Conservation (phyloP, 1,284 basidiomycete species). For the Cutaneotrichosporon cyanovorans region DNA sequence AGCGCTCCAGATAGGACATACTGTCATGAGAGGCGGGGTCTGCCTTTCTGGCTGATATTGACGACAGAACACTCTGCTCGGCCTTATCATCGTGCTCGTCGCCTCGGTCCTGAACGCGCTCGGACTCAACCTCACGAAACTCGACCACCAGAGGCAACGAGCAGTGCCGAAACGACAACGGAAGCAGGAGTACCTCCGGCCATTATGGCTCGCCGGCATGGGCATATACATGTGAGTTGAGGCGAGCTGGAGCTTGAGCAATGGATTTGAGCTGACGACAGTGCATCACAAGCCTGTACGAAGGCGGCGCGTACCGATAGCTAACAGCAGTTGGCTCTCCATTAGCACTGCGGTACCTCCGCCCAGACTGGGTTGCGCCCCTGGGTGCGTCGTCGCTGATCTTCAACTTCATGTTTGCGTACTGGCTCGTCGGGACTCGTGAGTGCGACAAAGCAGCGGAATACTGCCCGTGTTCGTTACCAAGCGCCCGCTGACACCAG, state of each 20-base stretch:
- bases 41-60: too few species aligned
- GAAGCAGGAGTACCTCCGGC: slow-evolving; percentile 37
- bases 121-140: slow-evolving; percentile 46
- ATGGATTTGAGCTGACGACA: slow-evolving; percentile 15
- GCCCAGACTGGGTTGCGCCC: slow-evolving; percentile 47
- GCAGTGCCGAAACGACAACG: slow-evolving; percentile 35
- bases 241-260: too few species aligned
- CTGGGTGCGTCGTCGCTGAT: slow-evolving; percentile 42
- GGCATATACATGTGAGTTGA: slow-evolving; percentile 43
- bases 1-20: not conserved
- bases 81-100: slow-evolving; percentile 41
- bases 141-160: slow-evolving; percentile 43
- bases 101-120: slow-evolving; percentile 43
- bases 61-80: slow-evolving; percentile 45
- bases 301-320: not conserved
- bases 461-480: too few species aligned
- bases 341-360: slow-evolving; percentile 42
- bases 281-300: slow-evolving; percentile 44
- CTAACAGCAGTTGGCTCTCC: slow-evolving; percentile 41
- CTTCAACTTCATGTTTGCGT: slow-evolving; percentile 48
- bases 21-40: not conserved
- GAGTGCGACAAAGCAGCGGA: slow-evolving; percentile 14
- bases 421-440: slow-evolving; percentile 46
- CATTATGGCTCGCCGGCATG: slow-evolving; percentile 46
- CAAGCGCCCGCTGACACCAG: slow-evolving; percentile 18